Evolutionary conservation across 495 filamentous ascomycete species (phyloP).

Genomic region (Penicillium salamii): DNA sequence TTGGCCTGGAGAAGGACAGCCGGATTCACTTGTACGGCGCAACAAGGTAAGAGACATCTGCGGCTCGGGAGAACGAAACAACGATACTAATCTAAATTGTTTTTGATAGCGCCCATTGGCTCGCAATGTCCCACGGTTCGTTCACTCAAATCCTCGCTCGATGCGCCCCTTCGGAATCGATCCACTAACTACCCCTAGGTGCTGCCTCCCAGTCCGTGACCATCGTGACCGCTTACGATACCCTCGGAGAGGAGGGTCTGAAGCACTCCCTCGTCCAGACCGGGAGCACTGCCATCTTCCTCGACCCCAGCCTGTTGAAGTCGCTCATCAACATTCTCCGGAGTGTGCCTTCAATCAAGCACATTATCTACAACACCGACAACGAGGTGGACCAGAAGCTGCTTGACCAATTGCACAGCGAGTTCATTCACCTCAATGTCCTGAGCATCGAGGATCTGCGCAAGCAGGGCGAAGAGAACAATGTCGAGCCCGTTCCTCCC

Average conservation of each 20-base stretch:
- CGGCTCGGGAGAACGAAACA: background rate
- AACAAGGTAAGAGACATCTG: conserved; percentile 57
- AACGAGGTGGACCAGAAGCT: conserved; percentile 72
- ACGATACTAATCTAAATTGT: conserved; percentile 5
- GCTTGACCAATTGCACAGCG: conserved; percentile 73
- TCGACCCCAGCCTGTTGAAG: conserved; percentile 78
- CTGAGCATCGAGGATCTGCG: conserved; percentile 82
- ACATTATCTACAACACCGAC: conserved; percentile 87
- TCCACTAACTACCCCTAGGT: conserved; percentile 17
- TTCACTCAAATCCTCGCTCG: background rate
- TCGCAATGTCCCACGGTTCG: conserved; percentile 67
- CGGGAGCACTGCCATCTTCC: conserved; percentile 81
- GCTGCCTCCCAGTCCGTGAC: conserved; percentile 88
- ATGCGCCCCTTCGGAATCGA: background rate
- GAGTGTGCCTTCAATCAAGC: conserved; percentile 72
- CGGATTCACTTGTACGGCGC: conserved; percentile 86
- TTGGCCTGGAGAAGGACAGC: conserved; percentile 71
- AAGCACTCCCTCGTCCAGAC: conserved; percentile 90
- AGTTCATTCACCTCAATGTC: conserved; percentile 67
- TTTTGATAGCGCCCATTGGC: conserved; percentile 62
- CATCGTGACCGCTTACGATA: conserved; percentile 97
- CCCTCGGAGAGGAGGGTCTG: conserved; percentile 88
- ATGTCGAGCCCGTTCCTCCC: conserved; percentile 76
- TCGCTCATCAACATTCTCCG: conserved; percentile 79
- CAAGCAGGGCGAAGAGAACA: conserved; percentile 80